These are phyloP conservation scores for Chlamydomonas sp. DNA, from an alignment of 139 green algal genomes.

Conservation along the genomic window DNA sequence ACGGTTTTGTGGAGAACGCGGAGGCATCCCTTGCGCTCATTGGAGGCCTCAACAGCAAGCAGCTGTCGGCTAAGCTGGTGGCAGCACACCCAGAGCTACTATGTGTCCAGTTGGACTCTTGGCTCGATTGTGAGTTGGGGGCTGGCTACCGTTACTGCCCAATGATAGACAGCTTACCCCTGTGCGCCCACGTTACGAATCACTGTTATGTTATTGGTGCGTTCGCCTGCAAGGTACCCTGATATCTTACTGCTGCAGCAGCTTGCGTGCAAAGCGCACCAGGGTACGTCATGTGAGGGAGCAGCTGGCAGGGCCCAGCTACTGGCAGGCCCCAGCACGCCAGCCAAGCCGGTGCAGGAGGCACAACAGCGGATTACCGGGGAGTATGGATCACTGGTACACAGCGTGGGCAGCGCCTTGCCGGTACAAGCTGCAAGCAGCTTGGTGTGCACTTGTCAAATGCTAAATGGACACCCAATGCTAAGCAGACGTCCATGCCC, in stretches of 20 bases:
- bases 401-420: too few species aligned
- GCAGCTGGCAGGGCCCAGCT: too few species aligned
- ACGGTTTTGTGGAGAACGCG: background rate
- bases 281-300: too few species aligned
- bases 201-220: background rate
- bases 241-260: too few species aligned
- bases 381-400: too few species aligned
- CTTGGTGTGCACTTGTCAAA: too few species aligned
- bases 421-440: background rate
- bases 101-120: background rate
- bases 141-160: background rate
- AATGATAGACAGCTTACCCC: background rate
- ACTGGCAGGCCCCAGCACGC: too few species aligned
- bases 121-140: slow-evolving; percentile 8
- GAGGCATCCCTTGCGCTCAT: background rate
- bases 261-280: too few species aligned
- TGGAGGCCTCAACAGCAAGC: background rate
- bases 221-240: too few species aligned
- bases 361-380: too few species aligned
- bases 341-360: too few species aligned
- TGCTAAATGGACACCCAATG: too few species aligned
- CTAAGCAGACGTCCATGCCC: background rate
- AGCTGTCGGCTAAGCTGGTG: slow-evolving; percentile 7
- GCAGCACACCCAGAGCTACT: slow-evolving; percentile 13
- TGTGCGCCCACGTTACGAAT: background rate